Evolutionary conservation across 768 basidiomycete species (phyloP), one percentile per base, ranked within the genome.

Genomic region (Suillus spraguei): DNA sequence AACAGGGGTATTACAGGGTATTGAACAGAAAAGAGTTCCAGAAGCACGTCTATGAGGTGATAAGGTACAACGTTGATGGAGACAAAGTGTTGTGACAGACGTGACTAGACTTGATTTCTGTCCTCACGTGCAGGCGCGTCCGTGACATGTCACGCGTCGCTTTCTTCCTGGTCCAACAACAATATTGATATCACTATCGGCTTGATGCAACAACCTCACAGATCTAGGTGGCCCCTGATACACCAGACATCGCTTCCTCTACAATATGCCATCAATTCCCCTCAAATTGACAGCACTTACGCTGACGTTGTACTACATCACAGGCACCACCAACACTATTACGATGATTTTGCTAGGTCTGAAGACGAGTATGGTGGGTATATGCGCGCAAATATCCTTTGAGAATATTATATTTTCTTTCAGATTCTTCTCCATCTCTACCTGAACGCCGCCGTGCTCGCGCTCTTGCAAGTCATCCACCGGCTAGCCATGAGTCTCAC

Each of bases 351-450:
- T 41, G 35, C 60, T 13, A 46, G 59, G 55, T 63, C 68, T 55
- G 60, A 58, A 62, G 64, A 58, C 53, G 50, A 55, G 38, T 60
- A 33, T 59, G 66, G 68, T 77, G 68, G 49, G 65, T 71, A 38
- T 80, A 76, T 75, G 75, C 69, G 60, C 22, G 54, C 22, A 14
- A 13, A 10, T 55, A 4, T 35, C 4, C 33, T 36, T 16, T 50
- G 38, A 33, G 54, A 63, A 39, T 3, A 36, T 65, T 42, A 74
- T 72, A 53, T 71, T 74, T 54, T 66, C 67, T n/a, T 75, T 73
- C 63, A 67, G 75, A 72, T 11, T 72, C 76, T 11, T 78, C 78
- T 33, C 71, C 77, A 7, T 78, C 76, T 39, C 80, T 77, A 5
- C 71, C 74, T 38, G 75, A 72, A 52, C 75, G 67, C 55, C 24